phyloP scores from a whole-genome alignment of 225 moss, liverwort and hornwort genomes.

The Polytrichum formosum region DNA sequence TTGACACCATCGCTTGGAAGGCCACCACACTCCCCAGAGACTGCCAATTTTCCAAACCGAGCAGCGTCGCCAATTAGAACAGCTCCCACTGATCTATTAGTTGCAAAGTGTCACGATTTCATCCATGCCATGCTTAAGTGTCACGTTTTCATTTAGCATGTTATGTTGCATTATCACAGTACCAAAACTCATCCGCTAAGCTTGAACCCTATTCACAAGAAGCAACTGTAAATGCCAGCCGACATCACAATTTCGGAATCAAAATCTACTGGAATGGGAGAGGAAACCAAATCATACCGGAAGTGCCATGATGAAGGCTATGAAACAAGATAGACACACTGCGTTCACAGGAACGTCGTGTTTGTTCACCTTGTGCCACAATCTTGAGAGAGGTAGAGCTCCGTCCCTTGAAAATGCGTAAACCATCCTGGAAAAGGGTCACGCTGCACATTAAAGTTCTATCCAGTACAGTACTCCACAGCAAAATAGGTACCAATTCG shows the following conservation, averaged over 20 bases:
- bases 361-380: conserved; percentile 17
- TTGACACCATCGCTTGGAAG: conserved; percentile 64
- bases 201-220: no score
- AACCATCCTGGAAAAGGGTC: conserved; percentile 13
- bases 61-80: no score
- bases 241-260: no score
- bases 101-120: no score
- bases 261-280: background rate
- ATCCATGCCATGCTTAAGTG: no score
- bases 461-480: background rate
- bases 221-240: no score
- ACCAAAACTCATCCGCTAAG: no score
- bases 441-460: background rate
- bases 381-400: conserved; percentile 11
- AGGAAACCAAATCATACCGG: conserved; percentile 3
- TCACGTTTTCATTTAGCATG: no score
- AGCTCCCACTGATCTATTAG: no score
- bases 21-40: conserved; percentile 55
- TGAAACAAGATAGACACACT: conserved; percentile 18
- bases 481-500: background rate
- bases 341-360: conserved; percentile 18
- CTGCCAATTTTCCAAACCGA: conserved; percentile 13
- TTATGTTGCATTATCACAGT: no score
- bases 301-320: conserved; percentile 19
- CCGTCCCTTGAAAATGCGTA: conserved; percentile 25